phyloP scores from a whole-genome alignment of 345 rosid species.

The Eutrema heterophyllum region DNA sequence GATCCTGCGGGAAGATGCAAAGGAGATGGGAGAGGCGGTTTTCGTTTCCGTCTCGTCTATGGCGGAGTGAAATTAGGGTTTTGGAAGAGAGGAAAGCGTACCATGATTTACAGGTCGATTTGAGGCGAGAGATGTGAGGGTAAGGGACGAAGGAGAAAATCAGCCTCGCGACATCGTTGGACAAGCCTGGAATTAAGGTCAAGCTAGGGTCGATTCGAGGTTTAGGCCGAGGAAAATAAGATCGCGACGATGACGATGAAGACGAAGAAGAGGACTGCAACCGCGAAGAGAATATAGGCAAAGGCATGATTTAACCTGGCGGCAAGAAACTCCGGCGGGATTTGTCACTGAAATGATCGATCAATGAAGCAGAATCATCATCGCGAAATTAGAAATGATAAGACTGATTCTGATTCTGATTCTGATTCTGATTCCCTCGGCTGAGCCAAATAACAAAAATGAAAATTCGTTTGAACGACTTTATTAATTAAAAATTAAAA shows the following conservation, averaged over 20 bases:
- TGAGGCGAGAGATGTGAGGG: constrained; percentile 72
- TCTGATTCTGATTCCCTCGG: background rate
- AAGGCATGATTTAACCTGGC: constrained; percentile 3
- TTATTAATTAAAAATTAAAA: background rate
- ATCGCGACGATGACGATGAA: constrained; percentile 20
- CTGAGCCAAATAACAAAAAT: too few relatives aligned
- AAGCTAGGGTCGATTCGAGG: constrained; percentile 33
- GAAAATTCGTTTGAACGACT: background rate
- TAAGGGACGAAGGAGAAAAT: constrained; percentile 67
- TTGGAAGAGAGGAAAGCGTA: constrained; percentile 62
- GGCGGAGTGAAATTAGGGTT: constrained; percentile 60
- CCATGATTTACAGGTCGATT: constrained; percentile 71
- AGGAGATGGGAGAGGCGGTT: constrained; percentile 54
- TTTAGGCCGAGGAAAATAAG: constrained; percentile 4
- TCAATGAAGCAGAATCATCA: constrained; percentile 18
- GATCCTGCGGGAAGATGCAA: constrained; percentile 83
- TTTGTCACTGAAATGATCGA: background rate
- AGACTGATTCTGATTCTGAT: constrained; percentile 16
- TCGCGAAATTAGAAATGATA: background rate
- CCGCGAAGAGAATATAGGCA: constrained; percentile 28
- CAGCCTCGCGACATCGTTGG: constrained; percentile 54
- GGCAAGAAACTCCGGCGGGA: constrained; percentile 1
- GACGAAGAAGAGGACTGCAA: constrained; percentile 5
- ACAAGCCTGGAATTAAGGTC: constrained; percentile 67
- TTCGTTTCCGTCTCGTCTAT: background rate